Evolutionary conservation across 2,329 filamentous ascomycete genomes (phyloP), one percentile per base, ranked within the genome.

Genomic region (Penicillium sp.): DNA sequence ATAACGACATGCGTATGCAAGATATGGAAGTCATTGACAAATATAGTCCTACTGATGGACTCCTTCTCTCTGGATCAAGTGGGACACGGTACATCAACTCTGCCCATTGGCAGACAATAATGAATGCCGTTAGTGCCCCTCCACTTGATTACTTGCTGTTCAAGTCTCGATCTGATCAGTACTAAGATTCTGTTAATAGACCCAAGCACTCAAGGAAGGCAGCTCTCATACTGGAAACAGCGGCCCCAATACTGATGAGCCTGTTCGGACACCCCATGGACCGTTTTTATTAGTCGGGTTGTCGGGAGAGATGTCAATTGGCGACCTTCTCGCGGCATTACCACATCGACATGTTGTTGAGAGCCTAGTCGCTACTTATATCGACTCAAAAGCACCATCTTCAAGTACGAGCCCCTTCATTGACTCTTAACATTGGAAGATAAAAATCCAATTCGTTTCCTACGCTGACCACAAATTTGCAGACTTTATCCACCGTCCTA

Each of bases 361-460:
- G 48, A 56, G 59, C 10, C 50, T 71, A 2, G 55, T 72, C 8
- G 65, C 65, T 19, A 51, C 49, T 4, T 68, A 67, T 52, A 54
- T 73, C 33, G 67, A 70, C 42, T 70, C 65, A 4, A 56, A 55
- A 26, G 68, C 66, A 22, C 55, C 63, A 9, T 52, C 59, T 13
- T 49, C 67, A 8, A 52, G 67, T 68, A 58, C 37, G 52, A 78
- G 14, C 1, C 24, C 19, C 8, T 16, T 19, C 13, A 14, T 9
- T 9, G 13, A 29, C n/a, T 33, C n/a, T 7, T 3, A 21, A 13
- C 14, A 1, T 3, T 4, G 29, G 13, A 31, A 19, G 35, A 33
- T 4, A 14, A n/a, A n/a, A n/a, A n/a, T n/a, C n/a, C 13, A 13
- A 4, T 16, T 13, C 11, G 13, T 1, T 46, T 27, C 11, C 14